These are phyloP conservation scores for Arthrobotrys entomopaga DNA, from an alignment of 2,329 filamentous ascomycete genomes.

Conservation along the genomic window DNA sequence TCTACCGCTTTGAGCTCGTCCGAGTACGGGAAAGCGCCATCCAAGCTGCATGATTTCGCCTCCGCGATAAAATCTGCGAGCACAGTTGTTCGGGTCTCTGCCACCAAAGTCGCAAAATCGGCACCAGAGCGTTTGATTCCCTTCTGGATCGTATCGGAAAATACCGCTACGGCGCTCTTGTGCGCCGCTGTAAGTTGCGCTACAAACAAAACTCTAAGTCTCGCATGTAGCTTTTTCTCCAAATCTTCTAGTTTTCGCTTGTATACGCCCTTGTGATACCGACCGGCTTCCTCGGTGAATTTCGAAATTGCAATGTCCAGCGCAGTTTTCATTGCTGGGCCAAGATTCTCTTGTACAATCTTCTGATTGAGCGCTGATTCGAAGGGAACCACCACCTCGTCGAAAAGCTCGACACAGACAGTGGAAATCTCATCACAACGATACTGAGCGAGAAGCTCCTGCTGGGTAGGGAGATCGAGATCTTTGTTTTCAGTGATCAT, in stretches of 20 bases:
- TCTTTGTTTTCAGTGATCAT: conserved; percentile 99
- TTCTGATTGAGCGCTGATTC: conserved; percentile 83
- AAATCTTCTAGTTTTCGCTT: conserved; percentile 84
- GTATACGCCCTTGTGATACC: conserved; percentile 97
- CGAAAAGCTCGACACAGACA: conserved; percentile 85
- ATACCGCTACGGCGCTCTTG: conserved; percentile 83
- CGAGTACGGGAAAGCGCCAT: conserved; percentile 75
- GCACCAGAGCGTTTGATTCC: conserved; percentile 90
- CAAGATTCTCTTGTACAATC: conserved; percentile 78
- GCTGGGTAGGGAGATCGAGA: conserved; percentile 92
- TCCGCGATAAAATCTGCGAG: conserved; percentile 79
- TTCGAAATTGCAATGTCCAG: conserved; percentile 78
- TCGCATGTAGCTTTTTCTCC: conserved; percentile 84
- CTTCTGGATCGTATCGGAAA: conserved; percentile 84
- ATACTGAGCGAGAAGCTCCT: conserved; percentile 96
- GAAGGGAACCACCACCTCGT: conserved; percentile 80
- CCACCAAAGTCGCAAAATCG: conserved; percentile 94
- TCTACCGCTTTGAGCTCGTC: conserved; percentile 82
- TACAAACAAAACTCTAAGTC: conserved; percentile 86
- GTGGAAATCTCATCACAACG: conserved; percentile 95
- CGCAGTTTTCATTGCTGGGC: conserved; percentile 75
- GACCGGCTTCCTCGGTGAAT: conserved; percentile 90
- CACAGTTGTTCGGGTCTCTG: conserved; percentile 79
- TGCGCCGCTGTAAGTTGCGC: conserved; percentile 89
- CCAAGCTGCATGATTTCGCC: conserved; percentile 77